These are phyloP conservation scores for Penicillium desertorum DNA, from an alignment of 495 filamentous ascomycete genomes.

Conservation along the genomic window DNA sequence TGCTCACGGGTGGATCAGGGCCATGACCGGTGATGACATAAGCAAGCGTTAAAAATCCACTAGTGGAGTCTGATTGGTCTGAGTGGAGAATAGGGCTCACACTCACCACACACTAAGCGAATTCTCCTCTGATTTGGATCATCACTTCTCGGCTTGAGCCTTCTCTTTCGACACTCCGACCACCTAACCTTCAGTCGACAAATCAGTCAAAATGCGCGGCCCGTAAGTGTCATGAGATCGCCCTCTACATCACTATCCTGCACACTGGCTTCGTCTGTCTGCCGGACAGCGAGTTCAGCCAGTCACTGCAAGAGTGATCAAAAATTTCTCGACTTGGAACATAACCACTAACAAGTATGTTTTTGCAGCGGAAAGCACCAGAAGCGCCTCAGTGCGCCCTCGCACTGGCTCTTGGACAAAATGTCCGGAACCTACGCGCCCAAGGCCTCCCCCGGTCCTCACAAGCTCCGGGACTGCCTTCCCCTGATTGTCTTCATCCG, in stretches of 20 bases:
- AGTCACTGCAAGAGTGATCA: constrained; percentile 1
- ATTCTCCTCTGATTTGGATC: constrained; percentile 25
- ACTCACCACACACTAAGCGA: constrained; percentile 42
- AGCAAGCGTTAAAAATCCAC: background rate
- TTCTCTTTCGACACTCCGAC: constrained; percentile 23
- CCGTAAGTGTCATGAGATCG: constrained; percentile 52
- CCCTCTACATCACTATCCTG: background rate
- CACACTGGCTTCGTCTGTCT: background rate
- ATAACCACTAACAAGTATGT: constrained; percentile 35
- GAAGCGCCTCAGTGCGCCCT: constrained; percentile 97
- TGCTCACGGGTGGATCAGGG: background rate
- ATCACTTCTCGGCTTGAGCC: constrained; percentile 15
- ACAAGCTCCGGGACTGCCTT: constrained; percentile 99
- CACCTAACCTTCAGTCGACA: constrained; percentile 48
- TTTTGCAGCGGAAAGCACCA: constrained; percentile 91
- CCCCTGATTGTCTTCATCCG: constrained; percentile 98
- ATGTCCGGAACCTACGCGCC: constrained; percentile 96
- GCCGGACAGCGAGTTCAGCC: constrained; percentile 1
- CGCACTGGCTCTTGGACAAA: constrained; percentile 99
- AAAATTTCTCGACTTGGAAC: constrained; percentile 11
- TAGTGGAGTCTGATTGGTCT: constrained; percentile 18
- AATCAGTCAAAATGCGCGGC: constrained; percentile 63
- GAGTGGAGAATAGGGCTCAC: constrained; percentile 40
- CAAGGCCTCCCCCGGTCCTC: constrained; percentile 92
- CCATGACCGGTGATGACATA: background rate